Base-by-base conservation (phyloP, 1,139 yeast species). In the Geotrichum carabidarum region DNA sequence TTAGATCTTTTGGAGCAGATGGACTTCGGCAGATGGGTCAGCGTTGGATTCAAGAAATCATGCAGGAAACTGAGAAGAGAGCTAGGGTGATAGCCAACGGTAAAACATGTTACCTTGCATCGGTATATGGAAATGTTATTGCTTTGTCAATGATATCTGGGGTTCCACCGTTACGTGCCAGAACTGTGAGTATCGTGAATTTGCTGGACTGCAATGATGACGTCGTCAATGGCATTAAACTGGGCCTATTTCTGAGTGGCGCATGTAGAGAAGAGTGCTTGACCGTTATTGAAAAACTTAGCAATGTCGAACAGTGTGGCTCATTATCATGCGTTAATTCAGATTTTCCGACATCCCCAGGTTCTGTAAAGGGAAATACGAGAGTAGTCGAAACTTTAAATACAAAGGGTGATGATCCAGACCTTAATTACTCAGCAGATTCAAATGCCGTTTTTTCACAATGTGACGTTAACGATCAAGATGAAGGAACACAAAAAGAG, bases 211-310 rank as follows among this genome's bases (percentile, higher is more conserved):
- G 46, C 4, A 31, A 17, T 12, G 22, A 48, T 48, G 51, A 48
- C 34, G 51, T 48, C 18, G 37, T 36, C 36, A 48, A 48, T 36
- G 51, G 42, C 8, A 18, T 48, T 17, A 48, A 48, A 40, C 46
- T 48, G 15, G 51, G 51, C 8, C 47, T 50, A 22, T 50, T 50
- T 32, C 15, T 50, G 36, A 50, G 48, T 40, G 52, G 52, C 12
- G 47, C 52, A 9, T 50, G 52, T 22, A 30, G 52, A 12, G 48
- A 43, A 43, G 52, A 50, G 11, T 27, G 44, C 36, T 34, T 36
- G 18, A 8, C 45, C 11, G 44, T 41, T n/a, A 15, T 41, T 22
- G 44, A 41, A 8, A 12, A 8, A 41, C 18, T 18, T 11, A 38
- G 11, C 17, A 18, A 14, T 12, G 22, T 14, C 4, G 42, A 14